Percentiles rank a stretch among this genome's conserved stretches.
Conservation (phyloP, 2,329 filamentous ascomycete genomes). For the Pseudogymnoascus pannorum region DNA sequence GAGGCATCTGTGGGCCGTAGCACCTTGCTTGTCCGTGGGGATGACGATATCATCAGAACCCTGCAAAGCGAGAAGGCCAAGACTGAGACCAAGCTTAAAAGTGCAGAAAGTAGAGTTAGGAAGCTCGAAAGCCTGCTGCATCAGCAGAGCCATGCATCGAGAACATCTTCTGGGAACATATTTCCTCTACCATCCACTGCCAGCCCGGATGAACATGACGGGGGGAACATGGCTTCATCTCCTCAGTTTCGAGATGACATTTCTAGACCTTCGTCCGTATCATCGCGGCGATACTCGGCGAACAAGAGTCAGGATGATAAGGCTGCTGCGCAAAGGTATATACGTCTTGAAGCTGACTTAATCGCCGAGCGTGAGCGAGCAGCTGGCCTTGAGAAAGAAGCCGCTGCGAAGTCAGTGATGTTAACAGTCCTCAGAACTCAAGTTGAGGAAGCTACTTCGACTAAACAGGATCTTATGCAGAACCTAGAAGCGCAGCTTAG, state of each 20-base stretch:
- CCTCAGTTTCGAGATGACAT: conserved; percentile 33
- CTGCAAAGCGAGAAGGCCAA: conserved; percentile 78
- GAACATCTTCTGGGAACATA: conserved; percentile 46
- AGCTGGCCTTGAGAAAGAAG: conserved; percentile 61
- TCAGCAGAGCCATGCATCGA: conserved; percentile 59
- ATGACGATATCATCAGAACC: conserved; percentile 69
- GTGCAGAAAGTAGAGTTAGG: conserved; percentile 82
- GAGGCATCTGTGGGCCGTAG: conserved; percentile 84
- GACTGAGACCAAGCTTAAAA: conserved; percentile 66
- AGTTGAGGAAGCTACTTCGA: conserved; percentile 81
- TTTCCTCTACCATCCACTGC: conserved; percentile 42
- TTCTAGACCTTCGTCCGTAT: conserved; percentile 52
- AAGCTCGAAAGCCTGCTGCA: conserved; percentile 89
- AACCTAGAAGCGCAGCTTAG: conserved; percentile 90
- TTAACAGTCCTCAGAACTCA: conserved; percentile 58
- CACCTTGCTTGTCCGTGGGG: conserved; percentile 69
- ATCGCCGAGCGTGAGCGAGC: conserved; percentile 63
- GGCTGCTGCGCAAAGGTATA: conserved; percentile 52
- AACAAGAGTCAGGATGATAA: conserved; percentile 54
- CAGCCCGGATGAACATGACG: conserved; percentile 43
- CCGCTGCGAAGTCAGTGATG: conserved; percentile 48
- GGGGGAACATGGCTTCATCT: conserved; percentile 26
- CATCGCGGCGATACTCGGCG: conserved; percentile 53
- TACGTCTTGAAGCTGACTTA: conserved; percentile 71
- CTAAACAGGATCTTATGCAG: conserved; percentile 85